Conservation (phyloP, 2,329 filamentous ascomycete species). For the Tolypocladium endophyticum region DNA sequence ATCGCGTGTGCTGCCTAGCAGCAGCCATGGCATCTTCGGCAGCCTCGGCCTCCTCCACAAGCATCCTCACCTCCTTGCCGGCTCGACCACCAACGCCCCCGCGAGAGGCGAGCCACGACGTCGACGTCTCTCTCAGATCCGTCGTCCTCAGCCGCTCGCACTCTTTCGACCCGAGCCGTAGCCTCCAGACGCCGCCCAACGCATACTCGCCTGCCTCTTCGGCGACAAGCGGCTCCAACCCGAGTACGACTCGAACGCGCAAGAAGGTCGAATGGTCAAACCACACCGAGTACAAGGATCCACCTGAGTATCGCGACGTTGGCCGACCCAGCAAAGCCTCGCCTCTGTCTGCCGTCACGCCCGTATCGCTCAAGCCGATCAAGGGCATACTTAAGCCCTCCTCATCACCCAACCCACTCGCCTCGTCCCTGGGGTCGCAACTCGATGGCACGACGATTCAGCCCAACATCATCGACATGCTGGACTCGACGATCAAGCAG, state of each 20-base stretch:
- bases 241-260: conserved; percentile 31
- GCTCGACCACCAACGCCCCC: conserved; percentile 58
- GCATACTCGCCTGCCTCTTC: conserved; percentile 32
- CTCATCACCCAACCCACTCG: conserved; percentile 34
- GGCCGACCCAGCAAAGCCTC: conserved; percentile 26
- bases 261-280: conserved; percentile 50
- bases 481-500: conserved; percentile 76
- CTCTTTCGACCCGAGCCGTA: conserved; percentile 24
- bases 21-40: conserved; percentile 31
- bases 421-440: conserved; percentile 29
- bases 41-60: conserved; percentile 21
- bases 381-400: conserved; percentile 72
- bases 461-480: conserved; percentile 62
- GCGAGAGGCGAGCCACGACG: conserved; percentile 36
- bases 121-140: conserved; percentile 23
- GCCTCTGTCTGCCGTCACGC: conserved; percentile 28
- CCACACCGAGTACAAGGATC: conserved; percentile 45
- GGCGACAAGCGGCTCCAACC: conserved; percentile 28
- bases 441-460: conserved; percentile 23
- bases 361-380: conserved; percentile 33
- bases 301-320: conserved; percentile 32
- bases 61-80: conserved; percentile 39
- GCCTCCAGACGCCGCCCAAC: conserved; percentile 41
- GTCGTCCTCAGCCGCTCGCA: conserved; percentile 22
- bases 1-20: conserved; percentile 27